Conservation (phyloP, 345 rosid species). For the Laguncularia racemosa region DNA sequence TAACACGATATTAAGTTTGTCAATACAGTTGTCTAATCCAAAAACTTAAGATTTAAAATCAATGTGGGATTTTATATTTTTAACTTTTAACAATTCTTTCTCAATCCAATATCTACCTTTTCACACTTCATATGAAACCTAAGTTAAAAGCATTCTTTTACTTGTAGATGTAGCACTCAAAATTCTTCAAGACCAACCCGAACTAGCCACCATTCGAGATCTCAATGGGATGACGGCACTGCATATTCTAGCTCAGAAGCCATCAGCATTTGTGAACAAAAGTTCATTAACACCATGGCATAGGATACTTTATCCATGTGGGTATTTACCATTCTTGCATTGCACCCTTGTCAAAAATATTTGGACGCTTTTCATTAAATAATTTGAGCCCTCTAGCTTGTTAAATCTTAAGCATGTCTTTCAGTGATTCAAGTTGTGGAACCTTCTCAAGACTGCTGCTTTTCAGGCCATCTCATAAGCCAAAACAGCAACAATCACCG, state of each 20-base stretch:
- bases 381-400: background rate
- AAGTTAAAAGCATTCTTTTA: background rate
- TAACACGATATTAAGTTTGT: too few species aligned
- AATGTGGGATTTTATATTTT: too few species aligned
- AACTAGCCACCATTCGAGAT: slow-evolving; percentile 23
- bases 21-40: too few species aligned
- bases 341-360: background rate
- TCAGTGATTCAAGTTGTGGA: slow-evolving; percentile 3
- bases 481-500: background rate
- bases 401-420: background rate
- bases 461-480: background rate
- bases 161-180: slow-evolving; percentile 25
- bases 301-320: slow-evolving; percentile 14
- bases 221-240: slow-evolving; percentile 28
- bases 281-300: slow-evolving; percentile 12
- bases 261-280: slow-evolving; percentile 16
- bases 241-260: slow-evolving; percentile 27
- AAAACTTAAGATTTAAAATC: too few species aligned
- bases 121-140: too few species aligned
- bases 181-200: slow-evolving; percentile 21
- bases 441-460: background rate
- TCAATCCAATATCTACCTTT: too few species aligned
- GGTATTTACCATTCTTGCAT: background rate
- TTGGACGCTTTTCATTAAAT: background rate
- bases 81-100: too few species aligned